Percentiles rank a stretch among this genome's conserved stretches.
Conservation (phyloP, 2,329 filamentous ascomycete species). For the Arthrinium puccinioides region DNA sequence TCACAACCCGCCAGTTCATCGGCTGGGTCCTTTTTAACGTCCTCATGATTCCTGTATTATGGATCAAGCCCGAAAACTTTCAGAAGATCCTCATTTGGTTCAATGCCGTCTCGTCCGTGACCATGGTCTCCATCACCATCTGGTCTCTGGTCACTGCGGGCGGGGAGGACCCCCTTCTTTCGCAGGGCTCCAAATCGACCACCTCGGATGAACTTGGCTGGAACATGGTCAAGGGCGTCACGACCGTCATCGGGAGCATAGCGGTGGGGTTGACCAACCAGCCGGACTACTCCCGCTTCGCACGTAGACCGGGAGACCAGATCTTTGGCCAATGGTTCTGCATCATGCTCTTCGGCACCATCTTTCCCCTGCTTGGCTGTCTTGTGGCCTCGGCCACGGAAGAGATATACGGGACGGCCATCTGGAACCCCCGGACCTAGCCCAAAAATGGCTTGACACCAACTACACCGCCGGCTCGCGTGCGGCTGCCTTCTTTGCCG, state of each 20-base stretch:
- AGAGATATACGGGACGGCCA: constrained; percentile 57
- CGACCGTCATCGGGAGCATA: constrained; percentile 66
- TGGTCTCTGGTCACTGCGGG: not conserved
- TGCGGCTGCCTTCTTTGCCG: constrained; percentile 53
- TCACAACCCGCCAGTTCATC: not conserved
- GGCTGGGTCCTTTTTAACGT: not conserved
- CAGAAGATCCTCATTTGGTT: not conserved
- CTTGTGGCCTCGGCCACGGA: constrained; percentile 67
- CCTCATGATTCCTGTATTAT: not conserved
- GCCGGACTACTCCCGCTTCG: constrained; percentile 81
- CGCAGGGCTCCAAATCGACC: not conserved
- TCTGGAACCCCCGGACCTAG: constrained; percentile 69
- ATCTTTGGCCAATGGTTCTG: constrained; percentile 73
- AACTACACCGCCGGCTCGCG: constrained; percentile 62
- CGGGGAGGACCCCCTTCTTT: not conserved
- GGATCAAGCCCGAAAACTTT: not conserved
- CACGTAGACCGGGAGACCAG: constrained; percentile 65
- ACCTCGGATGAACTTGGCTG: constrained; percentile 53
- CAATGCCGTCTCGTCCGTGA: not conserved
- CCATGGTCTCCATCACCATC: not conserved
- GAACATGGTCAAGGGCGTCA: constrained; percentile 62
- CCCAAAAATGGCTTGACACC: constrained; percentile 56
- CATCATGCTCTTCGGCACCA: constrained; percentile 62
- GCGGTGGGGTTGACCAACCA: constrained; percentile 78
- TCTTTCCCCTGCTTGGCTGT: constrained; percentile 82